phyloP scores from a whole-genome alignment of 805 yeast species.

The Hanseniaspora lindneri region DNA sequence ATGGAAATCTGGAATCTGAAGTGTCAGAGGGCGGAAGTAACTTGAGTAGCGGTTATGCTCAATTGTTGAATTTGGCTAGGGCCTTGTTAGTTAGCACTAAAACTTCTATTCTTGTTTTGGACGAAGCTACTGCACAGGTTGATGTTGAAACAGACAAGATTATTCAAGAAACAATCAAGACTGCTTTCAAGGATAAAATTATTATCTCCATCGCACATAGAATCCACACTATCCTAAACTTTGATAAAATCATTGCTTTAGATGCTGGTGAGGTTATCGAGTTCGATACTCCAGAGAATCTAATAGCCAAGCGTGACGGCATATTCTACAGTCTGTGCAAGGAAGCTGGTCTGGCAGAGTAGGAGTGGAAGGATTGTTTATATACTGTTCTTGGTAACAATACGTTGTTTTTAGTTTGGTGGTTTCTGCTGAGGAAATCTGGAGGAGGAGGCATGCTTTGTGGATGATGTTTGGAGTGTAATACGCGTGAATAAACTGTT shows the following conservation, averaged over 20 bases:
- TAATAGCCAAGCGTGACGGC: constrained; percentile 54
- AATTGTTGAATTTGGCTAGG: constrained; percentile 69
- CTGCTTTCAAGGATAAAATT: constrained; percentile 63
- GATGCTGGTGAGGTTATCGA: constrained; percentile 68
- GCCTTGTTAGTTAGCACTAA: constrained; percentile 55
- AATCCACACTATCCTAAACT: constrained; percentile 69
- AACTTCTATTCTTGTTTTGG: constrained; percentile 46
- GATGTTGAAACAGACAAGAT: constrained; percentile 75
- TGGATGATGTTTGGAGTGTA: no score
- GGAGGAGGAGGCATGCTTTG: no score
- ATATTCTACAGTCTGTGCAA: constrained; percentile 70
- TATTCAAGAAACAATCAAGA: constrained; percentile 65
- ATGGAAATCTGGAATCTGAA: constrained; percentile 45
- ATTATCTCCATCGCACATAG: constrained; percentile 79
- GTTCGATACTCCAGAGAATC: constrained; percentile 56
- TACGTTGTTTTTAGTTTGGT: no score
- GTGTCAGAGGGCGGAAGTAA: constrained; percentile 59
- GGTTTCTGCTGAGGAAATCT: not conserved
- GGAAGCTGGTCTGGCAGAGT: constrained; percentile 53
- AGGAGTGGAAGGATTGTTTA: constrained; percentile 1
- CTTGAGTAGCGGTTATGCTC: constrained; percentile 67
- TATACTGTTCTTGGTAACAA: constrained; percentile 6
- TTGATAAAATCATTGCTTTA: constrained; percentile 63
- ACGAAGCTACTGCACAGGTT: constrained; percentile 83
- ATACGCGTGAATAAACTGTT: no score